phyloP scores from a whole-genome alignment of 805 yeast genomes.

The Metschnikowia lunata region DNA sequence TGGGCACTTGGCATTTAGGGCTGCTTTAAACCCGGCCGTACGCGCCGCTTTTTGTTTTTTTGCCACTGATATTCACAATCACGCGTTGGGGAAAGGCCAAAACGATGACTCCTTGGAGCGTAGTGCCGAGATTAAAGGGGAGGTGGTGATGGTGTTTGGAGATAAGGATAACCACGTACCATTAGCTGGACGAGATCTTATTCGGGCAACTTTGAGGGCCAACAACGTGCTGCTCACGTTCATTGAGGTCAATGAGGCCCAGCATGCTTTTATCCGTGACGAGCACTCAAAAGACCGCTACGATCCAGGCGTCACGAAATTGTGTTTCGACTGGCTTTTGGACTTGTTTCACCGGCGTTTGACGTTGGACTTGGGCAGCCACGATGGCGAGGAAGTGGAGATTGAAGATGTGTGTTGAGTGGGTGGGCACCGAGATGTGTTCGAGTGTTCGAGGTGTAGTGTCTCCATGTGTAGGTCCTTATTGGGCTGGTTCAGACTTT shows the following conservation, averaged over 20 bases:
- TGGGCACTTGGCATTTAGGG: constrained; percentile 74
- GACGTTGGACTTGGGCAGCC: constrained; percentile 62
- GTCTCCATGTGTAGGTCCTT: no score
- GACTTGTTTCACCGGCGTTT: constrained; percentile 70
- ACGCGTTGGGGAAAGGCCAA: constrained; percentile 58
- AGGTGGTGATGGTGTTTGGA: constrained; percentile 67
- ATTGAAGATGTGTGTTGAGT: constrained; percentile 64
- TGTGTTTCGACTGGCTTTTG: constrained; percentile 61
- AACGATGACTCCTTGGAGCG: constrained; percentile 64
- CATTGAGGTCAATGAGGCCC: constrained; percentile 73
- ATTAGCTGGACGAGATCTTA: constrained; percentile 68
- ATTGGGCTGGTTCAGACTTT: no score
- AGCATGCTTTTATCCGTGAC: constrained; percentile 80
- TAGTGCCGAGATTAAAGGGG: constrained; percentile 52
- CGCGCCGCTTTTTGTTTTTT: constrained; percentile 70
- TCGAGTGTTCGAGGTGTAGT: no score
- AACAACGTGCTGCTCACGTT: constrained; percentile 62
- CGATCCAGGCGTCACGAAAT: constrained; percentile 70
- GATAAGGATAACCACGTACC: constrained; percentile 79
- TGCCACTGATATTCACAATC: constrained; percentile 75
- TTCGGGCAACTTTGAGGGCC: constrained; percentile 55
- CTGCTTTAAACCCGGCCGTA: constrained; percentile 60
- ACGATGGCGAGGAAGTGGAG: constrained; percentile 45
- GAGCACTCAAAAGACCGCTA: constrained; percentile 76
- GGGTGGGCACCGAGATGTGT: not conserved